Conservation (phyloP, 2,329 filamentous ascomycete genomes). For the Curvularia sp. region DNA sequence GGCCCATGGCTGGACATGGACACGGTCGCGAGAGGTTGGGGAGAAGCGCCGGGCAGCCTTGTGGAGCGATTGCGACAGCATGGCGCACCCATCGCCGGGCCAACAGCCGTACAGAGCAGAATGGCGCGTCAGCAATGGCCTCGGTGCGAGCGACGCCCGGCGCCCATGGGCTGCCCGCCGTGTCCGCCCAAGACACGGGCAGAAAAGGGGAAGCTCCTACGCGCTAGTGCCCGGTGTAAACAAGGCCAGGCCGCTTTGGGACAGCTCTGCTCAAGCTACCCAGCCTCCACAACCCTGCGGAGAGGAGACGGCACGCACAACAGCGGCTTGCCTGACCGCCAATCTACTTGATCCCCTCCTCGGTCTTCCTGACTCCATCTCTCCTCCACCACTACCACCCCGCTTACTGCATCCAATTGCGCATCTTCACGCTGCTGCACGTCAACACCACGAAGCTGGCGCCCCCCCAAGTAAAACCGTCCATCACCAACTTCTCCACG, state of each 20-base stretch:
- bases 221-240: slow-evolving; percentile 34
- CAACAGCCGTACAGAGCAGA: slow-evolving; percentile 34
- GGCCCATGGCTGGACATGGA: slow-evolving; percentile 16
- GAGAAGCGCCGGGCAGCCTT: slow-evolving; percentile 29
- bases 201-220: slow-evolving; percentile 36
- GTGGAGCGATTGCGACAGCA: slow-evolving; percentile 23
- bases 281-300: slow-evolving; percentile 30
- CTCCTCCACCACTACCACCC: slow-evolving; percentile 45
- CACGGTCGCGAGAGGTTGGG: slow-evolving; percentile 8
- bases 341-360: slow-evolving; percentile 47
- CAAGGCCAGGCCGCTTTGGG: slow-evolving; percentile 30
- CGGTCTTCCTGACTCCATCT: slow-evolving; percentile 42
- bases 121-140: slow-evolving; percentile 33
- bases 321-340: slow-evolving; percentile 39
- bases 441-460: slow-evolving; percentile 45
- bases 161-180: slow-evolving; percentile 13
- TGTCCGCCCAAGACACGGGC: slow-evolving; percentile 11
- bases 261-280: slow-evolving; percentile 34
- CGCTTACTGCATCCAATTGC: slow-evolving; percentile 51
- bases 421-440: slow-evolving; percentile 40
- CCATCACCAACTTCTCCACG: slow-evolving; percentile 33
- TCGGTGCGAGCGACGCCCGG: slow-evolving; percentile 30
- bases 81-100: slow-evolving; percentile 29
- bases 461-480: slow-evolving; percentile 28
- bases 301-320: slow-evolving; percentile 37